These are phyloP conservation scores for Dioscorea dumetorum DNA, from an alignment of 106 monocot genomes.

Conservation along the genomic window DNA sequence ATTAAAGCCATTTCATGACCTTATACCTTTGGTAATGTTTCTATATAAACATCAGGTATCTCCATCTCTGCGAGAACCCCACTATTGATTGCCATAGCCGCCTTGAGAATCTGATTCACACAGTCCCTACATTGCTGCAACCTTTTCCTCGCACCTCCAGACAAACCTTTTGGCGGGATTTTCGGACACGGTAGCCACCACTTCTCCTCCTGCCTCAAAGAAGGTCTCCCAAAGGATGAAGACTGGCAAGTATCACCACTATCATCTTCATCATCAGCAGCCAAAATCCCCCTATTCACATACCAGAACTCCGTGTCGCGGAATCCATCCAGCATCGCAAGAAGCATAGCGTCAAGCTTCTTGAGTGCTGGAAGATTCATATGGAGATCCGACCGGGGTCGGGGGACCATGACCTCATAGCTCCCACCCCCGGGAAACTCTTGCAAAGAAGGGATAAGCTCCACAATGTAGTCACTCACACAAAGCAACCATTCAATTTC, in stretches of 20 bases:
- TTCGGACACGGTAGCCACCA: conserved; percentile 97
- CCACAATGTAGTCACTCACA: conserved; percentile 86
- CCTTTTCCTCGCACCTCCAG: conserved; percentile 54
- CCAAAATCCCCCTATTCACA: conserved; percentile 69
- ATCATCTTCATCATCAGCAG: conserved; percentile 51
- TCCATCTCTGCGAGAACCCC: conserved; percentile 89
- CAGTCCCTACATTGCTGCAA: conserved; percentile 80
- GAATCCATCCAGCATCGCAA: conserved; percentile 82
- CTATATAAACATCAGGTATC: conserved; percentile 66
- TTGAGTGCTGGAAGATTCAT: conserved; percentile 92
- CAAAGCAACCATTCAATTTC: conserved; percentile 92
- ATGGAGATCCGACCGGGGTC: conserved; percentile 64
- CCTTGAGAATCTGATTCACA: conserved; percentile 88
- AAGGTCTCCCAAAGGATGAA: conserved; percentile 41
- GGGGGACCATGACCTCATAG: conserved; percentile 86
- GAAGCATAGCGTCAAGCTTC: conserved; percentile 86
- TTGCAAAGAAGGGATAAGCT: conserved; percentile 78
- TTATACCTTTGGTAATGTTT: conserved; percentile 78
- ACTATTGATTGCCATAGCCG: conserved; percentile 91
- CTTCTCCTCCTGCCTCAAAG: conserved; percentile 86
- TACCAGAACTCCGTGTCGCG: conserved; percentile 85
- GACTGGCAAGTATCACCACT: conserved; percentile 23
- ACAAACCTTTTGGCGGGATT: conserved; percentile 65
- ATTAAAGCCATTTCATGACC: no score
- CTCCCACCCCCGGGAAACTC: conserved; percentile 87